Conservation (phyloP, 2,329 filamentous ascomycete species). For the Alternaria sp. region DNA sequence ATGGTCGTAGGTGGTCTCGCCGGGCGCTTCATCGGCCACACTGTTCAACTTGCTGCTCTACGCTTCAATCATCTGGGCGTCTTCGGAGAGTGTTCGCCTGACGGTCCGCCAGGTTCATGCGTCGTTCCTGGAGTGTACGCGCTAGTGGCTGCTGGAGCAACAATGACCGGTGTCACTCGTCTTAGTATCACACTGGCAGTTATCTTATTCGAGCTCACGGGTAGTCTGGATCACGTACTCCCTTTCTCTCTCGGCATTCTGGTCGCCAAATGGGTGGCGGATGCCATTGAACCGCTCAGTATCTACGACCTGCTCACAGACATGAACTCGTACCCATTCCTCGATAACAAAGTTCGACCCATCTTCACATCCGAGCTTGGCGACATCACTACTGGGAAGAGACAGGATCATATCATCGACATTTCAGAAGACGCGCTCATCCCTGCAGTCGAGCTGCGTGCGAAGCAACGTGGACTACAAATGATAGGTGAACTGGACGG, state of each 20-base stretch:
- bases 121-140: constrained; percentile 98
- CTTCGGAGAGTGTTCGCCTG: constrained; percentile 75
- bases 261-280: constrained; percentile 97
- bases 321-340: constrained; percentile 96
- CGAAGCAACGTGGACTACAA: constrained; percentile 82
- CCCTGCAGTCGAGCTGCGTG: constrained; percentile 74
- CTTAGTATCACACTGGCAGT: constrained; percentile 92
- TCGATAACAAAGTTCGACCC: constrained; percentile 95
- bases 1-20: constrained; percentile 97
- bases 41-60: constrained; percentile 81
- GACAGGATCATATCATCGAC: constrained; percentile 82
- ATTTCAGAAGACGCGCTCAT: constrained; percentile 84
- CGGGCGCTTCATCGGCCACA: constrained; percentile 85
- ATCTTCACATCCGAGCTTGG: constrained; percentile 87
- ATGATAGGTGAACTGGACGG: constrained; percentile 89
- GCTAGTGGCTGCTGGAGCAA: constrained; percentile 90
- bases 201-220: constrained; percentile 94
- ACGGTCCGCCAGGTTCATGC: constrained; percentile 75
- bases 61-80: constrained; percentile 73
- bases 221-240: constrained; percentile 91
- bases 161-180: constrained; percentile 96
- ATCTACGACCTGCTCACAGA: constrained; percentile 96
- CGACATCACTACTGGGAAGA: constrained; percentile 80
- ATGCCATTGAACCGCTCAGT: constrained; percentile 90
- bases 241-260: constrained; percentile 92